Evolutionary conservation across 495 filamentous ascomycete species (phyloP), one percentile per base, ranked within the genome.

Genomic region (Aspergillus bertholletiae): DNA sequence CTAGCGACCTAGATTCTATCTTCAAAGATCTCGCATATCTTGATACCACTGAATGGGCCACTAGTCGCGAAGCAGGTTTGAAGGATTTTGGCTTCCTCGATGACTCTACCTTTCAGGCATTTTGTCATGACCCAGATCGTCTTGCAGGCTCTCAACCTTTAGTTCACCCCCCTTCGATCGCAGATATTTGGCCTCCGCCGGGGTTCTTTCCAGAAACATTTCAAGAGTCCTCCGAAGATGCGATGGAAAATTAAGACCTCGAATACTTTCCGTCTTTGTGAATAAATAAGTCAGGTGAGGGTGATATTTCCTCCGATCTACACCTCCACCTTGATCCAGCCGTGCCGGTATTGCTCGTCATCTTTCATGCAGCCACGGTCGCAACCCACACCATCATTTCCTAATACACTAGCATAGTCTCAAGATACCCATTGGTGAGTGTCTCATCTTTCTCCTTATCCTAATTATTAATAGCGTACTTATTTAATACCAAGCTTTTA

Each of bases 11-110:
- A 24, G 84, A 87, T 49, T 76, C 81, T 3, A 80, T 85, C 30
- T 77, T 85, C 59, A 80, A 84, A 59, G 83, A 87, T 40, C 71
- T 87, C 3, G 80, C 80, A n/a, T 78, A 81, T 46, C 74, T 84
- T 9, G 84, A 87, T 56, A 80, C 79, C 21, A 80, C 77, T 7
- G 81, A 84, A 56, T 78, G 78, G 72, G 72, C 78, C 1, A 78
- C 59, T 32, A 80, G 70, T 59, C 76, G 77, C 58, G 74, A 82
- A 53, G 77, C 78, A 34, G 73, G 72, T 1, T 67, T 86, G 56
- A 76, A 77, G 55, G 84, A 86, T 53, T 80, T 86, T 26, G 83
- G 83, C 1, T 84, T 85, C 61, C 69, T 80, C 7, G 77, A 80
- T 46, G 73, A 79, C 41, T 74, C 60, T 27, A 80, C 76, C 5